Percentiles rank a stretch among this genome's conserved stretches.
Conservation (phyloP, 768 basidiomycete genomes). For the Russula sp. region DNA sequence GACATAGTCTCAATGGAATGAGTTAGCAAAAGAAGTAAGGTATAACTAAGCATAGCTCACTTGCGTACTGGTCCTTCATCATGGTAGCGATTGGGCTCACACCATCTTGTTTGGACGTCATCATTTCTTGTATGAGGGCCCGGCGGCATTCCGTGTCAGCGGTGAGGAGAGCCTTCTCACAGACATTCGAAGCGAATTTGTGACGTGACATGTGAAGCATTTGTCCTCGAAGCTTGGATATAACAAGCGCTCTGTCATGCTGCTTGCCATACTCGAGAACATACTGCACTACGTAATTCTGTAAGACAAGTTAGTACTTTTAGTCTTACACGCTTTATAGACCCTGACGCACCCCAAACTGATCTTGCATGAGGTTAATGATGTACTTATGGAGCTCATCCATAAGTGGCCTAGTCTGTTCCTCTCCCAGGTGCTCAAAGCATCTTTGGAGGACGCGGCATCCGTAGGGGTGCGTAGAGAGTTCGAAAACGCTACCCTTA, state of each 20-base stretch:
- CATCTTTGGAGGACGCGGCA: conserved; percentile 94
- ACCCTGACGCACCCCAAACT: conserved; percentile 69
- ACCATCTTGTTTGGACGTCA: conserved; percentile 58
- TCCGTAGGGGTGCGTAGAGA: conserved; percentile 87
- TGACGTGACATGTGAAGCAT: conserved; percentile 76
- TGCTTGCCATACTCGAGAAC: conserved; percentile 75
- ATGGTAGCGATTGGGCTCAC: conserved; percentile 58
- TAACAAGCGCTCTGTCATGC: conserved; percentile 61
- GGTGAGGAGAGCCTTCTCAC: conserved; percentile 78
- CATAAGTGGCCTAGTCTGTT: conserved; percentile 62
- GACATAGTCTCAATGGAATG: conserved; percentile 60
- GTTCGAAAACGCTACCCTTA: conserved; percentile 68
- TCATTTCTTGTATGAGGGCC: conserved; percentile 74
- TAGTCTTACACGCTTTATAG: not conserved
- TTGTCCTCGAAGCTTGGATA: conserved; percentile 67
- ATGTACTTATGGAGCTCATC: conserved; percentile 77
- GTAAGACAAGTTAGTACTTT: conserved; percentile 22
- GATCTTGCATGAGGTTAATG: conserved; percentile 75
- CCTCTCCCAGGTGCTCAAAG: conserved; percentile 74
- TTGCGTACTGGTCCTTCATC: conserved; percentile 88
- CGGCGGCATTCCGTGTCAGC: conserved; percentile 61
- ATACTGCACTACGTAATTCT: conserved; percentile 97
- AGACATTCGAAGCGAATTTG: conserved; percentile 95
- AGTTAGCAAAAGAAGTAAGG: conserved; percentile 5
- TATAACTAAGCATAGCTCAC: conserved; percentile 40